A percentile compares a stretch with the other conserved stretches of the same genome.
Evolutionary conservation across 805 yeast species (phyloP).

Genomic region (Pichia heedii): DNA sequence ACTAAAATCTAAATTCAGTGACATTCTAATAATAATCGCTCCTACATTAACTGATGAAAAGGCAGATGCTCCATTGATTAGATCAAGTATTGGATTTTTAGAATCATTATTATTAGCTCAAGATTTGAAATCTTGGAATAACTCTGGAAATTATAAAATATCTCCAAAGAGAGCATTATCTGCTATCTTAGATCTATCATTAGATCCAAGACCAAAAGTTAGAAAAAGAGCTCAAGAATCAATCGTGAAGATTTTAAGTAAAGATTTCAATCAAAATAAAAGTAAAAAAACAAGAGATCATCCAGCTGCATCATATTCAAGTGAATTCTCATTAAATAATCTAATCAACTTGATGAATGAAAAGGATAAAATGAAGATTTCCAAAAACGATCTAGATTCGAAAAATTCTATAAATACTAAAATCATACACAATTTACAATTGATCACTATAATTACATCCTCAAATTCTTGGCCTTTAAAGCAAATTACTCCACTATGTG

Average conservation of each 20-base stretch:
- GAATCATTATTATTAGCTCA: conserved; percentile 75
- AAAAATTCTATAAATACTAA: conserved; percentile 44
- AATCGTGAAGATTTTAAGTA: conserved; percentile 47
- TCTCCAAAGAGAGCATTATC: conserved; percentile 78
- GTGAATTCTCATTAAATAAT: conserved; percentile 55
- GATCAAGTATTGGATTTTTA: conserved; percentile 78
- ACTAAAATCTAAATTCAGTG: conserved; percentile 65
- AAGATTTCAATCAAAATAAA: conserved; percentile 30
- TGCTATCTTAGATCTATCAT: conserved; percentile 66
- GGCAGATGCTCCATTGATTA: conserved; percentile 71
- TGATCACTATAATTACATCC: conserved; percentile 59
- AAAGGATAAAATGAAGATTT: conserved; percentile 25
- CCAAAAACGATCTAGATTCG: conserved; percentile 13
- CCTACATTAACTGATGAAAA: conserved; percentile 63
- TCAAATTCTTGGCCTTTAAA: conserved; percentile 78
- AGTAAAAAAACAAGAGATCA: conserved; percentile 78
- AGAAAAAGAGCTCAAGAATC: conserved; percentile 94
- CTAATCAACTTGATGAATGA: conserved; percentile 38
- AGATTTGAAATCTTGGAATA: conserved; percentile 71
- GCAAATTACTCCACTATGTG: conserved; percentile 65
- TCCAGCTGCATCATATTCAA: conserved; percentile 62
- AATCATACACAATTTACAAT: conserved; percentile 68
- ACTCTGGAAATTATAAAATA: conserved; percentile 36
- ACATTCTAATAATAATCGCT: conserved; percentile 70
- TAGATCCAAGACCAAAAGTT: conserved; percentile 90